These are phyloP conservation scores for Petasospora fabianii DNA, from an alignment of 1,139 yeast genomes.

Conservation along the genomic window DNA sequence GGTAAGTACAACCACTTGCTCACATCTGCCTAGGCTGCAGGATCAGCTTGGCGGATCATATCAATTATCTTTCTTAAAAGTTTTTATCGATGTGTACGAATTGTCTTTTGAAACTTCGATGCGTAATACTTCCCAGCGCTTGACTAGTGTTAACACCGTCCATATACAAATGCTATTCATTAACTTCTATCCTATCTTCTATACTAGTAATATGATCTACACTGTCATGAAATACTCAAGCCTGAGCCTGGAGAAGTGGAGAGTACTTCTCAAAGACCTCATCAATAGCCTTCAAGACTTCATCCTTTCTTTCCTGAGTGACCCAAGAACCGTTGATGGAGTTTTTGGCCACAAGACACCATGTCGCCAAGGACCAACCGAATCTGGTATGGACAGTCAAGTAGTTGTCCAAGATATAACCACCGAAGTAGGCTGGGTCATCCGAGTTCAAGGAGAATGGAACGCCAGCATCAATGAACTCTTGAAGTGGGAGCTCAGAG, in stretches of 20 bases:
- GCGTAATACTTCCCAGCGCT: too few relatives aligned
- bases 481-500: constrained; percentile 57
- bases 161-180: too few relatives aligned
- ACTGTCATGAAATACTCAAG: too few relatives aligned
- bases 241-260: constrained; percentile 14
- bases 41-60: background rate
- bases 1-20: constrained; percentile 22
- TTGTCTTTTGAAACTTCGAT: too few relatives aligned
- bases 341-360: constrained; percentile 56
- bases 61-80: too few relatives aligned
- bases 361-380: constrained; percentile 51
- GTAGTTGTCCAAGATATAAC: constrained; percentile 74
- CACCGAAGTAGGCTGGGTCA: constrained; percentile 87
- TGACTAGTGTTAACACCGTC: too few relatives aligned
- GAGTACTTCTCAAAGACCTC: constrained; percentile 44
- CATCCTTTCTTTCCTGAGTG: constrained; percentile 45
- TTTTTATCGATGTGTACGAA: too few relatives aligned
- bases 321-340: constrained; percentile 74
- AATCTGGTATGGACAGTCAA: constrained; percentile 60
- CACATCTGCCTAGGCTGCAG: background rate
- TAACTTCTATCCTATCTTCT: too few relatives aligned
- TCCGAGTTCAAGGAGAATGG: constrained; percentile 77
- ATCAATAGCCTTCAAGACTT: constrained; percentile 42
- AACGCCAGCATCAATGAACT: constrained; percentile 57
- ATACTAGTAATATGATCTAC: too few relatives aligned